Base-by-base conservation (phyloP, 140 eudicot genomes). In the Senecio squalidus region DNA sequence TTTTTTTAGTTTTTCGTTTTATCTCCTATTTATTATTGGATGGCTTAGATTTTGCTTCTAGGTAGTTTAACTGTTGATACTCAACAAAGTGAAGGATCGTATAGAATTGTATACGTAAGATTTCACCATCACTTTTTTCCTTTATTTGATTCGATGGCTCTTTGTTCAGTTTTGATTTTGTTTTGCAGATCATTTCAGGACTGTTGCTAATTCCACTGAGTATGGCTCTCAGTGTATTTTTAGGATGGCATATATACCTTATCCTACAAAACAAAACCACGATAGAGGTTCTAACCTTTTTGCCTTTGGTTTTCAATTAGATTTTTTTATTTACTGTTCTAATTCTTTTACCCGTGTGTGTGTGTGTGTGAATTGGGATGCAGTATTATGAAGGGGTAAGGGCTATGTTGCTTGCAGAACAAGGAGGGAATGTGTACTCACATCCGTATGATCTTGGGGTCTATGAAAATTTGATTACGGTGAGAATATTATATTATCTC, bases 321-420 rank as follows among this genome's bases (percentile, higher is more conserved):
- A 9, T 17, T 21, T 50, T 6, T 47, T 22, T 13, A 1, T 24
- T 20, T 58, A 58, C 55, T 60, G 7, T 47, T 22, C 45, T 24
- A 30, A 50, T 7, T 55, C 15, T 62, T 8, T 20, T 41, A 9
- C 27, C 30, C 21, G 5, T 21, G 26, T 44, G n/a, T n/a, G n/a
- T n/a, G n/a, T n/a, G n/a, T n/a, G n/a, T n/a, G n/a, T n/a, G n/a
- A n/a, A n/a, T n/a, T n/a, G 21, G n/a, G 25, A 15, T 48, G 70
- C 78, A 89, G 97, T 78, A 90, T 66, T 79, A 80, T 23, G 95
- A 90, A 76, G 97, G 97, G 14, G 97, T 90, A 34, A 90, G 97
- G 76, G 97, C 95, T 31, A 80, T 80, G 95, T 78, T 86, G 90
- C 94, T 86, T 70, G 90, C 85, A 31, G 94, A 89, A 66, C 89